Evolutionary conservation across 352 stramenopile genomes (phyloP).

Genomic region (Vaucheria bursata): DNA sequence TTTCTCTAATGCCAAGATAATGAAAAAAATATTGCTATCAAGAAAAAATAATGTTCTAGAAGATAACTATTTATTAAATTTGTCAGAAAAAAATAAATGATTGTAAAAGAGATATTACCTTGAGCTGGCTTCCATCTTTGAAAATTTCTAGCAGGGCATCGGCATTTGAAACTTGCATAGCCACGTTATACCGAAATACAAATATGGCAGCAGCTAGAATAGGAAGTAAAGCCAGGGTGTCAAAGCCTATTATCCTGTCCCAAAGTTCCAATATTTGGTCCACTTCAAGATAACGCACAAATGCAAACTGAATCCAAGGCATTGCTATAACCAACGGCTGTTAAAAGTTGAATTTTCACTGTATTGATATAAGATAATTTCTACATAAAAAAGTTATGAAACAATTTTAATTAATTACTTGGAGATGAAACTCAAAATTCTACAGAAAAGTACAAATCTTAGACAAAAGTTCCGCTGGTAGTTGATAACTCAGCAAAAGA

Average conservation of each 20-base stretch:
- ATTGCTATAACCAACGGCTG: constrained; percentile 46
- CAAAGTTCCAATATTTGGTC: constrained; percentile 52
- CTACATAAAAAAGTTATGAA: no score
- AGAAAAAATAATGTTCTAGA: no score
- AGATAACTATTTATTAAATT: no score
- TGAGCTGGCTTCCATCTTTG: constrained; percentile 45
- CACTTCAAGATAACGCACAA: constrained; percentile 49
- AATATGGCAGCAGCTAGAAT: constrained; percentile 51
- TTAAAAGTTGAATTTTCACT: constrained; percentile 31
- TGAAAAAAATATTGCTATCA: no score
- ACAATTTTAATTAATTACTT: no score
- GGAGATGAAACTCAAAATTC: no score
- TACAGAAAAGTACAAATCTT: no score
- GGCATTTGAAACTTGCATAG: constrained; percentile 21
- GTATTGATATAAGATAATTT: no score
- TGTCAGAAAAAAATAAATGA: constrained; percentile 51
- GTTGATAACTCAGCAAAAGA: no score
- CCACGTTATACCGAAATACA: constrained; percentile 35
- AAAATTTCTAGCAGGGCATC: constrained; percentile 48
- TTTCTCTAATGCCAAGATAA: no score
- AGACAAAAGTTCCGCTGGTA: no score
- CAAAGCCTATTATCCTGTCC: constrained; percentile 53
- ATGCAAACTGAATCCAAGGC: constrained; percentile 53
- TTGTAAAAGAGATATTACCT: constrained; percentile 53
- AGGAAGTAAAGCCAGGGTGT: constrained; percentile 48